Conservation (phyloP, 192 early-diverging fungal genomes). For the Umbelopsis vinacea region DNA sequence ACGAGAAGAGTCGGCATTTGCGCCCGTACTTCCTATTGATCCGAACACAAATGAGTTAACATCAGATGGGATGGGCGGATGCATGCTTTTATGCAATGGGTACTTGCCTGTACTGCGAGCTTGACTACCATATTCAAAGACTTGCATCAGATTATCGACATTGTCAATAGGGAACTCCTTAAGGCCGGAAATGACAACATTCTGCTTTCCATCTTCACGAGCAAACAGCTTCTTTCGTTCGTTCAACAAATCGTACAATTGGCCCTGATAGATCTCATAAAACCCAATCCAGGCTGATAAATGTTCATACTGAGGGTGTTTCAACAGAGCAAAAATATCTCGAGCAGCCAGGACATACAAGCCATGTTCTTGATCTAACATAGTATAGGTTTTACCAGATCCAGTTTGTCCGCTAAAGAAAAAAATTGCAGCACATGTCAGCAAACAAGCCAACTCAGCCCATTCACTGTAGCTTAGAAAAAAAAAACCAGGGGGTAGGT, state of each 20-base stretch:
- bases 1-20: slow-evolving; percentile 96
- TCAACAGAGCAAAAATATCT: slow-evolving; percentile 85
- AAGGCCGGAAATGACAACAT: slow-evolving; percentile 89
- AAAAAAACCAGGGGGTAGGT: neutral
- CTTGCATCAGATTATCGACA: slow-evolving; percentile 86
- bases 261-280: slow-evolving; percentile 98
- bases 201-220: slow-evolving; percentile 95
- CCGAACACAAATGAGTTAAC: neutral
- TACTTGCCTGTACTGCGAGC: slow-evolving; percentile 85
- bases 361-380: slow-evolving; percentile 88
- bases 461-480: too few species aligned
- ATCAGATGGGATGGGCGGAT: neutral
- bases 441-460: neutral
- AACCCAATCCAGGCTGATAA: slow-evolving; percentile 87
- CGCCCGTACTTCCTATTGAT: slow-evolving; percentile 80
- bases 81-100: neutral
- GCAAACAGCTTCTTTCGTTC: slow-evolving; percentile 90
- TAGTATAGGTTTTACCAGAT: slow-evolving; percentile 94
- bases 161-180: slow-evolving; percentile 86
- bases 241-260: slow-evolving; percentile 94
- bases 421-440: neutral
- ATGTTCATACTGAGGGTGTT: slow-evolving; percentile 73
- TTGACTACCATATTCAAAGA: slow-evolving; percentile 92
- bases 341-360: slow-evolving; percentile 92
- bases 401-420: slow-evolving; percentile 77